Evolutionary conservation across 1,284 basidiomycete genomes (phyloP).

Genomic region (Apiotrichum veenhuisii): DNA sequence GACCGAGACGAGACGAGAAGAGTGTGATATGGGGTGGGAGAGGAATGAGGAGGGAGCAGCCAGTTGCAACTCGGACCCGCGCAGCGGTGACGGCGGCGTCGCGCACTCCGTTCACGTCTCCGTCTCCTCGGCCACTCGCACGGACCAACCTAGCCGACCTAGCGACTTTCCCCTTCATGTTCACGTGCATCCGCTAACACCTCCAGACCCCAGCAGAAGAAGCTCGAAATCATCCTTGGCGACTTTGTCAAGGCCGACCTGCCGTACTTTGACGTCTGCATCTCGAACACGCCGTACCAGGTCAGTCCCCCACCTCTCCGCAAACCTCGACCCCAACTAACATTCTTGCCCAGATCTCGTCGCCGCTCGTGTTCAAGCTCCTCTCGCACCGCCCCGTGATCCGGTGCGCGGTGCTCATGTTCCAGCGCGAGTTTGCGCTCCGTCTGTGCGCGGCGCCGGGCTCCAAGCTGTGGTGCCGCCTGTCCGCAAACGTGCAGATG

Average conservation of each 20-base stretch:
- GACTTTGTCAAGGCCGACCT: conserved; percentile 96
- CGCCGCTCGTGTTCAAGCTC: conserved; percentile 92
- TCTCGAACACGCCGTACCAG: conserved; percentile 98
- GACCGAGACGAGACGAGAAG: too few species aligned
- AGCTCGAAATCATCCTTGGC: conserved; percentile 89
- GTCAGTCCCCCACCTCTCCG: conserved; percentile 38
- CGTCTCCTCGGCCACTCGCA: too few species aligned
- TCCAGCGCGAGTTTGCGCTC: conserved; percentile 95
- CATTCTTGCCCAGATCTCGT: conserved; percentile 66
- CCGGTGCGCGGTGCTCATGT: conserved; percentile 96
- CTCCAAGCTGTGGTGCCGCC: conserved; percentile 84
- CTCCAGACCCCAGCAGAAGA: conserved; percentile 83
- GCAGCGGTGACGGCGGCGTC: too few species aligned
- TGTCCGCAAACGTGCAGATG: conserved; percentile 95
- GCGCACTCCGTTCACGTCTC: too few species aligned
- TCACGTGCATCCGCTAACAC: background rate
- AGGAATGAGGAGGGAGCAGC: too few species aligned
- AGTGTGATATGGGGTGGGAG: too few species aligned
- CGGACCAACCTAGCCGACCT: too few species aligned
- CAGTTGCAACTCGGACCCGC: too few species aligned
- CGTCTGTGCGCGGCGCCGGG: conserved; percentile 84
- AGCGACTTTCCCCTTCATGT: too few species aligned
- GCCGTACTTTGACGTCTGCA: conserved; percentile 98
- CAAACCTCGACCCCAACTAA: background rate
- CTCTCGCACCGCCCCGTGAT: conserved; percentile 93